Base-by-base conservation (phyloP, 305 asterid genomes). In the Solanum hybrid region DNA sequence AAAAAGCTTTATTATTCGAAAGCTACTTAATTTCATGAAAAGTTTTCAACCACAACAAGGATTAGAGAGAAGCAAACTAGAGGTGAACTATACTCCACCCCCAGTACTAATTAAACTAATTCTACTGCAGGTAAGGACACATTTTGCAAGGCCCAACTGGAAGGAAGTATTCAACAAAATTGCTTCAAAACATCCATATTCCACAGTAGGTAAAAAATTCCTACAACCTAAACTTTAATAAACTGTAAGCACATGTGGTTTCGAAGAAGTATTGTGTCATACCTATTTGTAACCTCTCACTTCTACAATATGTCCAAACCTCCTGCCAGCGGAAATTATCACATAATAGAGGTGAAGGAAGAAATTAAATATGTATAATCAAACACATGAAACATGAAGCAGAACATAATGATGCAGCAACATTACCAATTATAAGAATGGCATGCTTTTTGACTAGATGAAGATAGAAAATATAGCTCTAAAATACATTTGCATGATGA, bases 121-220 rank as follows among this genome's bases (percentile, higher is more conserved):
- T 51, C 26, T 32, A 8, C 93, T 91, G 92, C 96, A 97, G 99
- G 99, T 96, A 72, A 93, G 95, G 92, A 97, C 99, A 41, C 99
- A 97, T 92, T 97, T 97, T 20, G 98, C 99, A 77, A 93, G 99
- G 93, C 99, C 99, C 31, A 94, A 95, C 72, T 97, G 98, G 99
- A 94, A 88, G 84, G 95, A 97, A 89, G 98, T 95, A 91, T 96
- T 97, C 94, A 92, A 92, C 92, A 97, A 95, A 92, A 91, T 96
- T 89, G 98, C 98, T 34, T 91, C 90, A 79, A 97, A 95, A 92
- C 95, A 97, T 92, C 99, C 99, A 26, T 93, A 95, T 85, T 93
- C 97, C 29, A 95, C 96, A 91, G 93, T 96, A 92, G 99, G 99
- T 97, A 94, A 94, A 57, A 38, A 81, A 2, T 83, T 87, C 89